These are phyloP conservation scores for Alternaria rosae DNA, from an alignment of 2,329 filamentous ascomycete species.

Conservation along the genomic window DNA sequence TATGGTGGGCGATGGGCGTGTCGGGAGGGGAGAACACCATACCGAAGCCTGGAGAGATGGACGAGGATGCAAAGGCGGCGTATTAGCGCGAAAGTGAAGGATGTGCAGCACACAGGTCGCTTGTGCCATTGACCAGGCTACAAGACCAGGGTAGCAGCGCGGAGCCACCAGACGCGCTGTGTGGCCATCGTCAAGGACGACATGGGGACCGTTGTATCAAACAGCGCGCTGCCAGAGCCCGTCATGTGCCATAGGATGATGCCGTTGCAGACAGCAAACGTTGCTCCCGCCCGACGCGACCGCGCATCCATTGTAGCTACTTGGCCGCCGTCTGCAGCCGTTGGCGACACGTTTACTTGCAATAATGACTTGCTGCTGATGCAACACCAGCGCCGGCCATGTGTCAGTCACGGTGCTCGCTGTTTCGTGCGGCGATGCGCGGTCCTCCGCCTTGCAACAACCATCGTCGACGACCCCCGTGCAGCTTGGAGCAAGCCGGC, in stretches of 20 bases:
- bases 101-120: slow-evolving; percentile 28
- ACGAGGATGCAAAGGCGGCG: slow-evolving; percentile 18
- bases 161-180: slow-evolving; percentile 29
- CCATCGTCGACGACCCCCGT: slow-evolving; percentile 8
- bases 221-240: slow-evolving; percentile 15
- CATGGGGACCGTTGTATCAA: slow-evolving; percentile 23
- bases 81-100: slow-evolving; percentile 25
- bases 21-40: not conserved
- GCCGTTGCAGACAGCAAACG: slow-evolving; percentile 33
- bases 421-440: slow-evolving; percentile 32
- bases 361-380: slow-evolving; percentile 1
- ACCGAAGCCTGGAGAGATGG: slow-evolving; percentile 3
- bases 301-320: not conserved
- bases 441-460: slow-evolving; percentile 22
- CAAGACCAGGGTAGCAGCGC: slow-evolving; percentile 24
- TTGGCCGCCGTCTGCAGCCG: not conserved
- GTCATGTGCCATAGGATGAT: slow-evolving; percentile 12
- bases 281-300: slow-evolving; percentile 22
- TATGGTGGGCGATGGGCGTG: not conserved
- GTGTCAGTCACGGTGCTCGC: slow-evolving; percentile 9
- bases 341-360: slow-evolving; percentile 8
- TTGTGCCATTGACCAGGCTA: slow-evolving; percentile 35
- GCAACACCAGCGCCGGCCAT: slow-evolving; percentile 1
- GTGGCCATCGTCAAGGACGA: slow-evolving; percentile 20
- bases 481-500: slow-evolving; percentile 11